These are phyloP conservation scores for Furcasterigmium furcatum DNA, from an alignment of 2,329 filamentous ascomycete species.

Conservation along the genomic window DNA sequence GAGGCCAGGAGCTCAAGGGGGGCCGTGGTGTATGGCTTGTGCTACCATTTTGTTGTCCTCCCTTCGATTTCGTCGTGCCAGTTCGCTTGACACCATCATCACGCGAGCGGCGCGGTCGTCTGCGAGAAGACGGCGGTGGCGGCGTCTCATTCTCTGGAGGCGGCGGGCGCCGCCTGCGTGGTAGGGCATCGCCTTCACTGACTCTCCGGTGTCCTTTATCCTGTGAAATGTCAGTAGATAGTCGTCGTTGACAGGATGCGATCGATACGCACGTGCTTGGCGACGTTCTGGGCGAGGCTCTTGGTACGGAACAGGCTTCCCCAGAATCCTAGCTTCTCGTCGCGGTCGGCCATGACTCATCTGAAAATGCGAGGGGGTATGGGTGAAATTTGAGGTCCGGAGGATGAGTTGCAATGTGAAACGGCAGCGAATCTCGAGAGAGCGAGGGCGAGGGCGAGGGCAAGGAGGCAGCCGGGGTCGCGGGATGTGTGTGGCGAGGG, in stretches of 20 bases:
- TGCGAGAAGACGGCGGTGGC: neutral
- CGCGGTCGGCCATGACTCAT: constrained; percentile 26
- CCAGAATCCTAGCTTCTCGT: constrained; percentile 43
- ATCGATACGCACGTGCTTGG: constrained; percentile 26
- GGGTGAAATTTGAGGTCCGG: neutral
- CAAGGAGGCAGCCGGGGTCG: constrained; percentile 3
- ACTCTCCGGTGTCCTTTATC: constrained; percentile 25
- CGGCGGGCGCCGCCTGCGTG: constrained; percentile 18
- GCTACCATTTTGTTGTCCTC: neutral
- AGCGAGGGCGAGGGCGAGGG: neutral
- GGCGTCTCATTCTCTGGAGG: constrained; percentile 5
- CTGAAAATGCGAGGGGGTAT: constrained; percentile 2
- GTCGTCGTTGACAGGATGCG: neutral
- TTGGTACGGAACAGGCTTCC: constrained; percentile 45
- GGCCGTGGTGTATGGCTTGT: constrained; percentile 3
- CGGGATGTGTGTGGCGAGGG: constrained; percentile 3
- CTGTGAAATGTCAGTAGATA: constrained; percentile 13
- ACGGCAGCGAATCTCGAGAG: too few species aligned
- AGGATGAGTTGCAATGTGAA: neutral
- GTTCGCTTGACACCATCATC: constrained; percentile 18
- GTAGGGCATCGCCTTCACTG: constrained; percentile 27
- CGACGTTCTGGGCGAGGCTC: constrained; percentile 33
- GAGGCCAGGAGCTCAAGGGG: constrained; percentile 55
- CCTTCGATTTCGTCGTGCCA: neutral
- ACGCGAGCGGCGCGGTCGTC: constrained; percentile 28